A percentile compares a stretch with the other conserved stretches of the same genome.
Conservation (phyloP, 768 basidiomycete genomes). For the Suillus tomentosus region DNA sequence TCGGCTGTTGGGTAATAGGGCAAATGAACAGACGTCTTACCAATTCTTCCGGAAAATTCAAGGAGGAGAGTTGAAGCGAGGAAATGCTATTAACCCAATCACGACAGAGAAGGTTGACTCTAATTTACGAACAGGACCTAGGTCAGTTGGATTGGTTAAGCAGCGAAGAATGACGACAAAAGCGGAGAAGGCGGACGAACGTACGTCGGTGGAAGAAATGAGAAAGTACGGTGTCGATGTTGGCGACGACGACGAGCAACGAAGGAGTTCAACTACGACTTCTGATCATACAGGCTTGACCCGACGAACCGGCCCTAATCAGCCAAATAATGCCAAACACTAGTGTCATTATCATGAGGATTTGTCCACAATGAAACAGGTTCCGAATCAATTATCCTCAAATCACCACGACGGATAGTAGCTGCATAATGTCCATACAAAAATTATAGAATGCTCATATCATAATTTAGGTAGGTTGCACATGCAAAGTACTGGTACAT, state of each 20-base stretch:
- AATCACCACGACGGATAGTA: constrained; percentile 10
- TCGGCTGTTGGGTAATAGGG: constrained; percentile 15
- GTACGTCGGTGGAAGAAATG: constrained; percentile 19
- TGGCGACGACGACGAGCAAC: constrained; percentile 32
- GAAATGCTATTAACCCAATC: constrained; percentile 28
- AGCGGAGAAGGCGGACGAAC: constrained; percentile 14
- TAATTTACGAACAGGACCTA: constrained; percentile 21
- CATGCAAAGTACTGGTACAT: constrained; percentile 36
- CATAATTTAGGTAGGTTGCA: constrained; percentile 24
- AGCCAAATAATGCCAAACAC: constrained; percentile 35
- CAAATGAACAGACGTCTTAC: constrained; percentile 24
- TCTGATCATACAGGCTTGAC: constrained; percentile 20
- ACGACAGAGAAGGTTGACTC: constrained; percentile 29
- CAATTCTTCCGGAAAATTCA: constrained; percentile 22
- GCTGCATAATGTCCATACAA: constrained; percentile 25
- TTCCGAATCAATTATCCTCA: constrained; percentile 7
- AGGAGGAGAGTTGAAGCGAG: constrained; percentile 20
- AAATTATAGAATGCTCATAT: constrained; percentile 27
- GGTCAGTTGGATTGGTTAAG: constrained; percentile 22
- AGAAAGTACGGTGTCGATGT: constrained; percentile 26
- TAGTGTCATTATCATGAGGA: background rate
- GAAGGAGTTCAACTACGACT: constrained; percentile 27
- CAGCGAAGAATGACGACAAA: constrained; percentile 11
- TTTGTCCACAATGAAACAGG: background rate
- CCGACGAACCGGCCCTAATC: constrained; percentile 37